phyloP scores from a whole-genome alignment of 176 grass and related monocot species.

The Tillandsia fasciculata region DNA sequence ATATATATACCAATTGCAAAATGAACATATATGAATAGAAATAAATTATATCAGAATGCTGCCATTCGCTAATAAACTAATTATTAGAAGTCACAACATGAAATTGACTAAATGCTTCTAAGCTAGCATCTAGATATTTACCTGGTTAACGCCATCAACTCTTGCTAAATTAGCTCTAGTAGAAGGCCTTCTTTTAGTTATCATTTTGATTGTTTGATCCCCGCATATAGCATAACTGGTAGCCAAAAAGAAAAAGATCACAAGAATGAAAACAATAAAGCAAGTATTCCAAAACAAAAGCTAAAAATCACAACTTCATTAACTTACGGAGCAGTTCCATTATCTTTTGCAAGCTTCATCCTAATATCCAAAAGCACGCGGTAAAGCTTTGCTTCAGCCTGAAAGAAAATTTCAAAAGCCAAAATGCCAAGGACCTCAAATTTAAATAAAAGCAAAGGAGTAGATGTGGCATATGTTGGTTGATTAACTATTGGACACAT shows the following conservation, averaged over 20 bases:
- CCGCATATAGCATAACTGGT: slow-evolving; percentile 90
- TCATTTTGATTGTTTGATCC: slow-evolving; percentile 81
- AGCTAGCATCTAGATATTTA: slow-evolving; percentile 21
- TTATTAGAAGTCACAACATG: too few species aligned
- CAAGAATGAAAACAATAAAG: slow-evolving; percentile 1
- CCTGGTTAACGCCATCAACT: slow-evolving; percentile 95
- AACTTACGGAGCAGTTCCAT: slow-evolving; percentile 85
- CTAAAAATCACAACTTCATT: slow-evolving; percentile 12
- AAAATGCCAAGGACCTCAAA: background rate
- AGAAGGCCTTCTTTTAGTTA: slow-evolving; percentile 74
- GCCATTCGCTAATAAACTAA: too few species aligned
- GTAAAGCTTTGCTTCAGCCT: slow-evolving; percentile 73
- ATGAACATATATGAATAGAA: too few species aligned
- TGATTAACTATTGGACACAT: background rate
- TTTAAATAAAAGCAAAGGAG: background rate
- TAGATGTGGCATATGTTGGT: background rate
- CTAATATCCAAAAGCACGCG: slow-evolving; percentile 60
- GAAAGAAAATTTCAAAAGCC: slow-evolving; percentile 26
- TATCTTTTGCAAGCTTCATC: slow-evolving; percentile 63
- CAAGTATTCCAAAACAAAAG: slow-evolving; percentile 13
- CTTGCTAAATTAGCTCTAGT: slow-evolving; percentile 71
- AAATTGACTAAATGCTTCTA: background rate
- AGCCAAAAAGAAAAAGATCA: slow-evolving; percentile 13
- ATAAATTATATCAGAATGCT: too few species aligned
- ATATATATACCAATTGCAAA: background rate